Conservation (phyloP, 106 monocot species). For the Dendrobium officinale region DNA sequence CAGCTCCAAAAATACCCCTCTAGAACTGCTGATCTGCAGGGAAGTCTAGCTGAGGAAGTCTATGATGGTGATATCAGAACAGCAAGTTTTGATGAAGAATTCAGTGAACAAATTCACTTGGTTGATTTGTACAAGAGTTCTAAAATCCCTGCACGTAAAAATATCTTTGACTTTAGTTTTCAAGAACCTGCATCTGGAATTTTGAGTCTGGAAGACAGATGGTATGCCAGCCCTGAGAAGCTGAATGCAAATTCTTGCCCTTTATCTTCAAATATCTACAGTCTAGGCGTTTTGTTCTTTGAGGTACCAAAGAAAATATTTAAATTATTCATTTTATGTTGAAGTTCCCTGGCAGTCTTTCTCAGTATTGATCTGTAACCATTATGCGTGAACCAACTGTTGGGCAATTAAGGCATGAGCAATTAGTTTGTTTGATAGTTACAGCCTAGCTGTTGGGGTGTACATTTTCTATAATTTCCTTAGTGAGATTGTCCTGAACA, state of each 20-base stretch:
- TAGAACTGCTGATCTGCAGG: slow-evolving; percentile 14
- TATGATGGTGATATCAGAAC: slow-evolving; percentile 10
- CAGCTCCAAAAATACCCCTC: slow-evolving; percentile 4
- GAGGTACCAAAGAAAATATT: slow-evolving; percentile 41
- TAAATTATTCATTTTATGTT: background rate
- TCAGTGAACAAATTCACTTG: slow-evolving; percentile 5
- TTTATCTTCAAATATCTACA: slow-evolving; percentile 72
- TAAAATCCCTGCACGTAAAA: slow-evolving; percentile 5
- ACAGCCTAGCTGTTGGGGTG: background rate
- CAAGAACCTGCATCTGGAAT: slow-evolving; percentile 17
- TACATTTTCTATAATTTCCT: background rate
- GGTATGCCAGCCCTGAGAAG: slow-evolving; percentile 91
- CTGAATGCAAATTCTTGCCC: slow-evolving; percentile 14
- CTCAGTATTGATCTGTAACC: background rate
- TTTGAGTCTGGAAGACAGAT: slow-evolving; percentile 61
- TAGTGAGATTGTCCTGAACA: background rate
- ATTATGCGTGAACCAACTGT: background rate
- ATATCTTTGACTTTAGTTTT: slow-evolving; percentile 1
- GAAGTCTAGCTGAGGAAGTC: slow-evolving; percentile 14
- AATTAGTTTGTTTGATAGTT: background rate
- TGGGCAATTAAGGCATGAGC: background rate
- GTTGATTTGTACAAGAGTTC: slow-evolving; percentile 8
- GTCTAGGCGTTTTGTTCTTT: slow-evolving; percentile 89
- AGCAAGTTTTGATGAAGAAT: slow-evolving; percentile 15
- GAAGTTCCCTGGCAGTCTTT: background rate